Percentiles rank a stretch among this genome's conserved stretches.
Conservation (phyloP, 768 basidiomycete genomes). For the Hygrophoropsis aurantiaca region DNA sequence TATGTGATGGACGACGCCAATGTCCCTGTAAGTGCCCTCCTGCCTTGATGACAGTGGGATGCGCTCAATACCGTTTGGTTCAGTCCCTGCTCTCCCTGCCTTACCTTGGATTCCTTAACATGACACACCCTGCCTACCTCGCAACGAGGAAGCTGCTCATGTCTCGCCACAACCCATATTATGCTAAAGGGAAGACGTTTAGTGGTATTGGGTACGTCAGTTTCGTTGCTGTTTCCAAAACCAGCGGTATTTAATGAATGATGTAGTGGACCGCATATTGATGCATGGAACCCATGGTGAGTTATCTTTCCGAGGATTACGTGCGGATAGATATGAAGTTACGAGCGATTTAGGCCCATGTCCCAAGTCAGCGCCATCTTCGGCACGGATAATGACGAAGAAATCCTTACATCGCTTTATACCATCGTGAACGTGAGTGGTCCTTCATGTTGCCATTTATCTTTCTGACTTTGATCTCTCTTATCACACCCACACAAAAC, state of each 20-base stretch:
- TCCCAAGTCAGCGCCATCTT: constrained; percentile 74
- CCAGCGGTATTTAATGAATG: constrained; percentile 2
- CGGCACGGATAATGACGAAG: constrained; percentile 69
- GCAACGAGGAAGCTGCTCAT: constrained; percentile 64
- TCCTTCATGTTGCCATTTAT: background rate
- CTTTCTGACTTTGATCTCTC: background rate
- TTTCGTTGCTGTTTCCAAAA: background rate
- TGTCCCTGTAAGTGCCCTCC: constrained; percentile 57
- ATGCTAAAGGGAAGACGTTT: constrained; percentile 59
- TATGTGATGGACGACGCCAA: constrained; percentile 89
- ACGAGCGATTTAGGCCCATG: constrained; percentile 67
- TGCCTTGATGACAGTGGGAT: constrained; percentile 1
- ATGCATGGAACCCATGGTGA: constrained; percentile 70
- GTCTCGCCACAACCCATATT: constrained; percentile 71
- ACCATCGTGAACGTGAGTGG: constrained; percentile 64
- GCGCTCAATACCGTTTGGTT: background rate
- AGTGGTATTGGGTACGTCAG: constrained; percentile 63
- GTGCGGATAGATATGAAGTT: background rate
- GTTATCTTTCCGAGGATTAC: constrained; percentile 8
- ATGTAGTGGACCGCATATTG: constrained; percentile 72
- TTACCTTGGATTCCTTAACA: constrained; percentile 75
- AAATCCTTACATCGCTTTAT: constrained; percentile 63
- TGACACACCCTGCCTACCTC: constrained; percentile 53
- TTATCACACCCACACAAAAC: constrained; percentile 3
- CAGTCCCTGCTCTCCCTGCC: constrained; percentile 78